A percentile compares a stretch with the other conserved stretches of the same genome.
Conservation (phyloP, 1,139 yeast genomes). For the Candida freyschussii region DNA sequence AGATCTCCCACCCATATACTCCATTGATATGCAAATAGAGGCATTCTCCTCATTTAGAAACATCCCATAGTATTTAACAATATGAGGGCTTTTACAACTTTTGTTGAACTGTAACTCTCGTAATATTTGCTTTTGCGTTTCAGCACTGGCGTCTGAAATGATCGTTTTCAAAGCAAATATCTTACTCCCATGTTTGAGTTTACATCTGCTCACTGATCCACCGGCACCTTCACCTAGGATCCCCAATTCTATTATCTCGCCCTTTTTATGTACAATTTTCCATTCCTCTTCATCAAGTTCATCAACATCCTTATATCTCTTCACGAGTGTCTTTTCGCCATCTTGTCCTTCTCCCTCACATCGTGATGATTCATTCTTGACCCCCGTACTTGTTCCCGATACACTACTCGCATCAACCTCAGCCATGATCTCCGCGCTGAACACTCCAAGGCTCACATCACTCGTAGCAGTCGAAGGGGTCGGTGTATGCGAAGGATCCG, state of each 20-base stretch:
- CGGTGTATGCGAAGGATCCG: slow-evolving; percentile 20
- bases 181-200: slow-evolving; percentile 44
- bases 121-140: slow-evolving; percentile 73
- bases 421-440: slow-evolving; percentile 34
- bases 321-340: slow-evolving; percentile 12
- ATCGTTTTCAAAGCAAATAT: slow-evolving; percentile 86
- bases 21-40: slow-evolving; percentile 89
- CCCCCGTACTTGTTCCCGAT: background rate
- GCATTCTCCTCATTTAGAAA: slow-evolving; percentile 72
- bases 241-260: slow-evolving; percentile 57
- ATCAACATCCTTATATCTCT: slow-evolving; percentile 37
- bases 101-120: slow-evolving; percentile 87
- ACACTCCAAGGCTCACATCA: slow-evolving; percentile 28
- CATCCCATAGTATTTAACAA: slow-evolving; percentile 90
- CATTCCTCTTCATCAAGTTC: slow-evolving; percentile 74
- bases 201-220: slow-evolving; percentile 82
- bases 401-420: slow-evolving; percentile 26
- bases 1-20: slow-evolving; percentile 90
- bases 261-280: slow-evolving; percentile 56
- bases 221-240: slow-evolving; percentile 92
- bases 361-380: slow-evolving; percentile 1
- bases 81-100: slow-evolving; percentile 74
- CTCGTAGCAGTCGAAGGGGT: slow-evolving; percentile 26
- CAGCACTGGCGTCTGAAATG: slow-evolving; percentile 67
- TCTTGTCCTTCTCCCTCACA: slow-evolving; percentile 2